A percentile compares a stretch with the other conserved stretches of the same genome.
Evolutionary conservation across 768 basidiomycete species (phyloP).

Genomic region (Leccinum imitatum): DNA sequence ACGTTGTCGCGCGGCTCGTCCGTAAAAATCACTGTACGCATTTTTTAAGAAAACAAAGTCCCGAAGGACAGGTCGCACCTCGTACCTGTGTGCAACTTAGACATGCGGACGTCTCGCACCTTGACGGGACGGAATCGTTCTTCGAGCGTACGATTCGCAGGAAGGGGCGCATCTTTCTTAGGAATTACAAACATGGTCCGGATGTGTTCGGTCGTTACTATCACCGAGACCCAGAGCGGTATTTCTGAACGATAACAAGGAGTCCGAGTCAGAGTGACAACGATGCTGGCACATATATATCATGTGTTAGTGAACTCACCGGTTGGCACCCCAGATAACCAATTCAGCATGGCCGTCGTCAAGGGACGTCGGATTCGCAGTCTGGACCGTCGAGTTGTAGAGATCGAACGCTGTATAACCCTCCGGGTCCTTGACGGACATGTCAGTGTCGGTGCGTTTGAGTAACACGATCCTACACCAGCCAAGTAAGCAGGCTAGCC

Average conservation of each 20-base stretch:
- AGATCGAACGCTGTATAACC: slow-evolving; percentile 92
- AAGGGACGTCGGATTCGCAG: slow-evolving; percentile 56
- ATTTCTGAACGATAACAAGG: slow-evolving; percentile 50
- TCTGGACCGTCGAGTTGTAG: slow-evolving; percentile 85
- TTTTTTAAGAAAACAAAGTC: not conserved
- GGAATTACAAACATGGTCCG: slow-evolving; percentile 68
- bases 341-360: slow-evolving; percentile 51
- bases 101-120: slow-evolving; percentile 74
- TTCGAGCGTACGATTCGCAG: slow-evolving; percentile 29
- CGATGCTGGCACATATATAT: not conserved
- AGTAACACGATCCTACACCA: slow-evolving; percentile 66
- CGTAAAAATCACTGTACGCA: slow-evolving; percentile 56
- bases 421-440: slow-evolving; percentile 74
- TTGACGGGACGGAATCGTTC: slow-evolving; percentile 62
- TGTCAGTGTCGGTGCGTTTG: slow-evolving; percentile 71
- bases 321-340: slow-evolving; percentile 86
- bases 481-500: slow-evolving; percentile 19
- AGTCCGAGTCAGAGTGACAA: not conserved
- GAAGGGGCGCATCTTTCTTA: slow-evolving; percentile 15
- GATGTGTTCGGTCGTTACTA: slow-evolving; percentile 70
- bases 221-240: slow-evolving; percentile 86
- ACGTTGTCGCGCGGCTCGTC: slow-evolving; percentile 72
- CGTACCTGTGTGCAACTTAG: slow-evolving; percentile 85
- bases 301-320: slow-evolving; percentile 37
- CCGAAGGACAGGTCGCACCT: not conserved